Conservation (phyloP, 345 rosid genomes). For the Eutrema japonicum region DNA sequence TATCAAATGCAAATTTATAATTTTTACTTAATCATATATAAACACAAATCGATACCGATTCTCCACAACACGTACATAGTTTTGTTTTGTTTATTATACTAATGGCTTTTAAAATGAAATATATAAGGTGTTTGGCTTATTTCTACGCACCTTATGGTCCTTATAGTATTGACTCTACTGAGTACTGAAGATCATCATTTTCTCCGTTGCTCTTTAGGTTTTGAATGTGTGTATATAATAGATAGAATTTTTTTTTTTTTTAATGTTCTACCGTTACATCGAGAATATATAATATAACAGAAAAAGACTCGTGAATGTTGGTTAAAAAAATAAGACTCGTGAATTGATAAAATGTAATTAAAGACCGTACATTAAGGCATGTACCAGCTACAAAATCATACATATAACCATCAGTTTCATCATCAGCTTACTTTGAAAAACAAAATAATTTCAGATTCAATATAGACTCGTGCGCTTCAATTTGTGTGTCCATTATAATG, state of each 20-base stretch:
- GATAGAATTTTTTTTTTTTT: neutral
- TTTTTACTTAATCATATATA: neutral
- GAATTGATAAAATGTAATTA: conserved; percentile 28
- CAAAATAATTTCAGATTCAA: conserved; percentile 1
- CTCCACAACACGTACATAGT: neutral
- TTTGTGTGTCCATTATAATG: conserved; percentile 32
- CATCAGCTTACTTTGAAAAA: conserved; percentile 18
- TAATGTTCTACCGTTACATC: conserved; percentile 34
- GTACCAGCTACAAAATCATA: conserved; percentile 36
- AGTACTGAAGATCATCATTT: neutral
- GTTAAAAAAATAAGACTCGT: conserved; percentile 7
- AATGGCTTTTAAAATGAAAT: neutral
- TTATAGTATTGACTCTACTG: no score
- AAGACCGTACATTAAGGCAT: conserved; percentile 42
- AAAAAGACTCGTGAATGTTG: conserved; percentile 11
- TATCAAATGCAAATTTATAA: neutral
- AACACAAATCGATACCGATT: neutral
- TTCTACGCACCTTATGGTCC: neutral
- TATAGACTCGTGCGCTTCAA: conserved; percentile 33
- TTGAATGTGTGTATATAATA: neutral
- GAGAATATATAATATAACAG: conserved; percentile 7
- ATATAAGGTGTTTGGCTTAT: conserved; percentile 4
- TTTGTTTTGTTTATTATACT: neutral
- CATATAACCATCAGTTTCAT: conserved; percentile 26
- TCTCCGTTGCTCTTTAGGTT: conserved; percentile 10